phyloP scores from a whole-genome alignment of 2,329 filamentous ascomycete species.

The Blastomyces gilchristii region DNA sequence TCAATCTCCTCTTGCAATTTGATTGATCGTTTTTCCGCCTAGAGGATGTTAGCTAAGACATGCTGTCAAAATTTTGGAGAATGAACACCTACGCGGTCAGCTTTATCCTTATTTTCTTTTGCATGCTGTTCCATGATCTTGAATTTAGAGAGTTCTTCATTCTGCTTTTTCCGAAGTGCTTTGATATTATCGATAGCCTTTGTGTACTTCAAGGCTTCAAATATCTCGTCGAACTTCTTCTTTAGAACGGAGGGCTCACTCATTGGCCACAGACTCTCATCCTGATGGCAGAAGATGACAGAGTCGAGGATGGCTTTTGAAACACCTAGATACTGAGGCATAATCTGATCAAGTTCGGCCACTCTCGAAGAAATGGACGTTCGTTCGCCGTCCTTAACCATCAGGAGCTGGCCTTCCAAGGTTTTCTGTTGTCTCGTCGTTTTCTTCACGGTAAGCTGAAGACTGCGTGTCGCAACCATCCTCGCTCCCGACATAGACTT shows the following conservation, averaged over 20 bases:
- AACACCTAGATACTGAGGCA: slow-evolving; percentile 80
- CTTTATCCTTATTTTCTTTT: slow-evolving; percentile 76
- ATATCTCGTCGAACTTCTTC: slow-evolving; percentile 94
- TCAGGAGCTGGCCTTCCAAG: slow-evolving; percentile 66
- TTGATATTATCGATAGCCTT: slow-evolving; percentile 97
- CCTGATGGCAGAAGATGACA: slow-evolving; percentile 98
- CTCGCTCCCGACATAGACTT: slow-evolving; percentile 64
- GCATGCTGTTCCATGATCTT: slow-evolving; percentile 67
- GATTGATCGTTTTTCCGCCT: slow-evolving; percentile 53
- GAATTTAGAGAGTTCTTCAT: slow-evolving; percentile 60
- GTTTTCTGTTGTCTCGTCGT: slow-evolving; percentile 66
- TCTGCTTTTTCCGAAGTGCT: slow-evolving; percentile 69
- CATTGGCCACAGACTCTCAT: slow-evolving; percentile 95
- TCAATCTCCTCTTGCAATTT: slow-evolving; percentile 54
- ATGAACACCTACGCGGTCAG: slow-evolving; percentile 47
- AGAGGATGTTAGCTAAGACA: not conserved
- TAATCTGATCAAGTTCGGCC: slow-evolving; percentile 69
- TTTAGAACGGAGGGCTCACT: slow-evolving; percentile 78
- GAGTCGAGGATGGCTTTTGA: slow-evolving; percentile 82
- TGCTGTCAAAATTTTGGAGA: not conserved
- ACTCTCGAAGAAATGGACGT: slow-evolving; percentile 68
- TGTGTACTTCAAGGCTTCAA: slow-evolving; percentile 92
- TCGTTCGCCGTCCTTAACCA: slow-evolving; percentile 69
- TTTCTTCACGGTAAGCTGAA: slow-evolving; percentile 84
- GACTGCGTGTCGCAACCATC: slow-evolving; percentile 71